A percentile compares a stretch with the other conserved stretches of the same genome.
These are phyloP conservation scores for Manihot esculenta DNA, from an alignment of 441 rosid species.

Conservation along the genomic window DNA sequence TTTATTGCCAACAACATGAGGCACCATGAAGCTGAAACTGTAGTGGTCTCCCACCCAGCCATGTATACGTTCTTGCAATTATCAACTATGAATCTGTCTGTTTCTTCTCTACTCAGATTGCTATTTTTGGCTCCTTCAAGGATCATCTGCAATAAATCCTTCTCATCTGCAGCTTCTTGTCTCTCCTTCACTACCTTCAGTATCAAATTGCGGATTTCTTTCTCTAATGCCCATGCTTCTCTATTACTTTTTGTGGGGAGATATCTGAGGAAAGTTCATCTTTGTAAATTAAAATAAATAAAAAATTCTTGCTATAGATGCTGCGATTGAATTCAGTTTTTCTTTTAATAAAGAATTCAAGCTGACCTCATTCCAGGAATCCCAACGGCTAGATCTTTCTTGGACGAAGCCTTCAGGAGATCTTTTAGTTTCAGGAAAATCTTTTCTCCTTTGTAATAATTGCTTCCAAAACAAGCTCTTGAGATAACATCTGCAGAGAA, in stretches of 20 bases:
- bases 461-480: conserved; percentile 55
- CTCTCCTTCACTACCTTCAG: conserved; percentile 44
- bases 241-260: conserved; percentile 42
- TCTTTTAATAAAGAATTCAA: too few relatives aligned
- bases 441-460: conserved; percentile 37
- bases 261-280: conserved; percentile 17
- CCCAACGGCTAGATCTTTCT: conserved; percentile 33
- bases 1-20: conserved; percentile 63
- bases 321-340: too few relatives aligned
- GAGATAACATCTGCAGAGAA: conserved; percentile 62
- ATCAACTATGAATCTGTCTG: conserved; percentile 48
- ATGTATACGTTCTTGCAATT: conserved; percentile 69
- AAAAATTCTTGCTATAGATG: too few relatives aligned
- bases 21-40: conserved; percentile 61
- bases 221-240: conserved; percentile 45
- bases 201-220: conserved; percentile 36
- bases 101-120: conserved; percentile 32
- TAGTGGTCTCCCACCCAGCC: conserved; percentile 66
- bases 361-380: conserved; percentile 44
- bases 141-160: conserved; percentile 39
- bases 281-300: too few relatives aligned
- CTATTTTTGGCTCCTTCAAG: conserved; percentile 38
- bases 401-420: conserved; percentile 43
- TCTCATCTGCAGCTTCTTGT: conserved; percentile 17
- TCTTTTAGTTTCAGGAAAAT: conserved; percentile 44